Base-by-base conservation (phyloP, 2,329 filamentous ascomycete species). In the Exserohilum turcica region DNA sequence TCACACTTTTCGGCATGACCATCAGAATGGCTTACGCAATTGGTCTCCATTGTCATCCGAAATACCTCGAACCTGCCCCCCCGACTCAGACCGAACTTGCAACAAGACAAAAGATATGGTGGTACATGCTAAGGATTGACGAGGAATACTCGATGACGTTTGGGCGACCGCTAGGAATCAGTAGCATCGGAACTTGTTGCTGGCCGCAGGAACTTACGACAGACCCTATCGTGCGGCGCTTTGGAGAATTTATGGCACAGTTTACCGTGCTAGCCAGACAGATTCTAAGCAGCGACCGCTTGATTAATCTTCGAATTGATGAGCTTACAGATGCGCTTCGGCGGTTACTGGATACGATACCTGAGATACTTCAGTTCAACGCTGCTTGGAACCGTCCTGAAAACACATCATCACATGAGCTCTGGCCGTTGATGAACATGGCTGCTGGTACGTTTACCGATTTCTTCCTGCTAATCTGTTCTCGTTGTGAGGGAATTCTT, bases 51-150 rank as follows among this genome's bases (percentile, higher is more conserved):
- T 76, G 79, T 5, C 76, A 81, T 54, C 78, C 79, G 1, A 78
- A 75, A 53, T 73, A 74, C 37, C 72, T 79, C 21, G 72, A 80
- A 48, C 76, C 78, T 15, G 60, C 75, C 3, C 74, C 76, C 5
- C 72, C 75, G 1, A 67, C 61, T 2, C 67, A 76, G 6, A 70
- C 73, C 19, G 78, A 80, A 57, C 74, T 72, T 42, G 72, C 72
- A 12, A 68, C 77, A 12, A 71, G 79, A 5, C 77, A 76, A 45
- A 75, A 75, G 13, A 65, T 80, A 1, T 81, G 79, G 79, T 81
- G 79, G 79, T 79, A 78, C 76, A 78, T 81, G 72, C 61, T 81
- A n/a, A 77, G 80, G 52, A 77, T 80, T 73, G 79, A 81, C 42
- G 78, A 80, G 50, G 76, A 80, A 42, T 81, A 80, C 55, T 80